Evolutionary conservation across 108 stramenopile species (phyloP).

Genomic region (Cyclotella choctawhatcheeana): DNA sequence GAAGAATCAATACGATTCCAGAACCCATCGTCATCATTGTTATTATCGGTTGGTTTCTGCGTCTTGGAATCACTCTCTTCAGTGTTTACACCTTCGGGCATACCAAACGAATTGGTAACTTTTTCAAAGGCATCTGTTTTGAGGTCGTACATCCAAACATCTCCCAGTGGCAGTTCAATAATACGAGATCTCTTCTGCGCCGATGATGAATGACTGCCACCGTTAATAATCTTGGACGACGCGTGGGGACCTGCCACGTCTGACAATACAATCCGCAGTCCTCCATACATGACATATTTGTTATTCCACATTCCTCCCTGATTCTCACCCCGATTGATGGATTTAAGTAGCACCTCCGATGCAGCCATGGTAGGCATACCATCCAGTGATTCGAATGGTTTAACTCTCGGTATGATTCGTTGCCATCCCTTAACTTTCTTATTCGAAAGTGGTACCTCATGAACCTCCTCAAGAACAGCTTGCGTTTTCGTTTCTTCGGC

Average conservation of each 20-base stretch:
- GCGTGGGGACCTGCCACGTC: slow-evolving; percentile 7
- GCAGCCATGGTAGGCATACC: slow-evolving; percentile 22
- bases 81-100: not conserved
- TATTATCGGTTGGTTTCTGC: slow-evolving; percentile 4
- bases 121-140: slow-evolving; percentile 39
- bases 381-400: slow-evolving; percentile 16
- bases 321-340: slow-evolving; percentile 53
- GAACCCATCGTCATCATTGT: slow-evolving; percentile 35
- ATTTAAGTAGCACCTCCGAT: slow-evolving; percentile 41
- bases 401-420: slow-evolving; percentile 47
- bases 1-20: slow-evolving; percentile 23
- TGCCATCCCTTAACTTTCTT: slow-evolving; percentile 45
- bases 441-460: not conserved
- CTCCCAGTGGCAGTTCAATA: slow-evolving; percentile 49
- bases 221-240: slow-evolving; percentile 40
- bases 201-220: slow-evolving; percentile 1
- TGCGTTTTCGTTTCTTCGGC: not conserved
- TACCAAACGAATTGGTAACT: slow-evolving; percentile 39
- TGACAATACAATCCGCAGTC: slow-evolving; percentile 31
- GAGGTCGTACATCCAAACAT: slow-evolving; percentile 58
- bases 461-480: not conserved
- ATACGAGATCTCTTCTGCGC: slow-evolving; percentile 24
- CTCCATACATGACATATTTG: slow-evolving; percentile 56
- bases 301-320: slow-evolving; percentile 53
- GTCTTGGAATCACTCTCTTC: not conserved